Evolutionary conservation across 2,329 filamentous ascomycete genomes (phyloP).

Genomic region (Sphaerostilbella broomeana): DNA sequence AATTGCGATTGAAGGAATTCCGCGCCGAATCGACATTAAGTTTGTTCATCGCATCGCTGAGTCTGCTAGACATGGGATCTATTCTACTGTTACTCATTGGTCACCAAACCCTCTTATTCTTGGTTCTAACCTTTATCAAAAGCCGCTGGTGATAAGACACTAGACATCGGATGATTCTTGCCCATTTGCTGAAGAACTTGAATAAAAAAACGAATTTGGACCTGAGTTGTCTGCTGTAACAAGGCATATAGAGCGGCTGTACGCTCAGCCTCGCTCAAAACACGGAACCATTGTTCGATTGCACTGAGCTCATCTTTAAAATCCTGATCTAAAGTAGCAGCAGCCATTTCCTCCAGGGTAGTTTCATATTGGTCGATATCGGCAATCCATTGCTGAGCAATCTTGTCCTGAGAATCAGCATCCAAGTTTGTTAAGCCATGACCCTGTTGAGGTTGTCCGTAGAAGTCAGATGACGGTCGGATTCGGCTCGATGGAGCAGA

Average conservation of each 20-base stretch:
- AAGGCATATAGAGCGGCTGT: constrained; percentile 93
- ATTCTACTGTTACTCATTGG: too few species aligned
- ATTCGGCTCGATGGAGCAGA: constrained; percentile 69
- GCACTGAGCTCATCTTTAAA: constrained; percentile 99
- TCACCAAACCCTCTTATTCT: too few species aligned
- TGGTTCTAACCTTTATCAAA: constrained; percentile 98
- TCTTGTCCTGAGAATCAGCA: constrained; percentile 78
- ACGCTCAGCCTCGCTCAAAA: constrained; percentile 91
- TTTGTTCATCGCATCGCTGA: constrained; percentile 96
- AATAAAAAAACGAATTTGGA: constrained; percentile 98
- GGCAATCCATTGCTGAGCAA: constrained; percentile 96
- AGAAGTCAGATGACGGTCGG: constrained; percentile 91
- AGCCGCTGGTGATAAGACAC: constrained; percentile 86
- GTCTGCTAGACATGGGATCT: constrained; percentile 96
- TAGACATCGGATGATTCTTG: constrained; percentile 95
- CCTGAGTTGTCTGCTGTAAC: constrained; percentile 95
- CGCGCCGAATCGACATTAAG: constrained; percentile 80
- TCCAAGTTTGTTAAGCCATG: constrained; percentile 64
- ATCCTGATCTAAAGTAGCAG: constrained; percentile 95
- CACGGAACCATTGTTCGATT: constrained; percentile 99
- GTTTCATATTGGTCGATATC: constrained; percentile 99
- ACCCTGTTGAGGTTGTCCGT: constrained; percentile 66
- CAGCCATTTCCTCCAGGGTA: constrained; percentile 98
- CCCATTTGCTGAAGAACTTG: constrained; percentile 99
- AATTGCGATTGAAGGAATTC: constrained; percentile 77